Conservation (phyloP, 1,284 basidiomycete species). For the Athelia sp. region DNA sequence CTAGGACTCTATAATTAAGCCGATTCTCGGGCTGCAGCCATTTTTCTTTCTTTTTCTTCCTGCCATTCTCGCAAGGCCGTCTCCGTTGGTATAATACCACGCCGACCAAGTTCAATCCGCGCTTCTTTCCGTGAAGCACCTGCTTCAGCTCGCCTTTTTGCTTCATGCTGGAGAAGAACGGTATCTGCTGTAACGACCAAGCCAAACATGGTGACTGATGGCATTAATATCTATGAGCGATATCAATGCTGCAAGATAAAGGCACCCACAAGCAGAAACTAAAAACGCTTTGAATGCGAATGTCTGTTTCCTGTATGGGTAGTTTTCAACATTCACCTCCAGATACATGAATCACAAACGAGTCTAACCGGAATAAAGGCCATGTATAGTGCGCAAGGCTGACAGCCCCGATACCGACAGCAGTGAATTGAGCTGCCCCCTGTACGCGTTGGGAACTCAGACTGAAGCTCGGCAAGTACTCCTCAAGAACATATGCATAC, state of each 20-base stretch:
- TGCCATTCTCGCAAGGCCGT: constrained; percentile 81
- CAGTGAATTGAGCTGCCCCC: constrained; percentile 30
- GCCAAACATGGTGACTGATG: constrained; percentile 63
- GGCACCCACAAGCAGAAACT: constrained; percentile 43
- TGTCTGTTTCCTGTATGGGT: constrained; percentile 41
- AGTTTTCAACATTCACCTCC: too few relatives aligned
- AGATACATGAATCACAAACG: not conserved
- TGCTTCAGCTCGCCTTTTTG: constrained; percentile 58
- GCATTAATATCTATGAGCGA: too few relatives aligned
- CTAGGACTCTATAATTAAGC: too few relatives aligned
- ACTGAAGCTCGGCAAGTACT: constrained; percentile 5
- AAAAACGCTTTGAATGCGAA: constrained; percentile 78
- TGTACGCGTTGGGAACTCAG: not conserved
- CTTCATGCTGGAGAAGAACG: constrained; percentile 71
- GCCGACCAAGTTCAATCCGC: constrained; percentile 65
- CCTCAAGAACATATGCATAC: constrained; percentile 21
- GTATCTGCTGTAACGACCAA: constrained; percentile 73
- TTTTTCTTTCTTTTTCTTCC: constrained; percentile 31
- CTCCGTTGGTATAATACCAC: constrained; percentile 77
- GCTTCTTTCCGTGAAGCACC: constrained; percentile 69
- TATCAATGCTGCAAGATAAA: constrained; percentile 3
- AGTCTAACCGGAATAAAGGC: constrained; percentile 68
- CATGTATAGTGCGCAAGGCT: constrained; percentile 69
- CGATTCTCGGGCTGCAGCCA: too few relatives aligned
- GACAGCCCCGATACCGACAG: constrained; percentile 55